phyloP scores from a whole-genome alignment of 2,329 filamentous ascomycete genomes.

The Colletotrichum sp. region DNA sequence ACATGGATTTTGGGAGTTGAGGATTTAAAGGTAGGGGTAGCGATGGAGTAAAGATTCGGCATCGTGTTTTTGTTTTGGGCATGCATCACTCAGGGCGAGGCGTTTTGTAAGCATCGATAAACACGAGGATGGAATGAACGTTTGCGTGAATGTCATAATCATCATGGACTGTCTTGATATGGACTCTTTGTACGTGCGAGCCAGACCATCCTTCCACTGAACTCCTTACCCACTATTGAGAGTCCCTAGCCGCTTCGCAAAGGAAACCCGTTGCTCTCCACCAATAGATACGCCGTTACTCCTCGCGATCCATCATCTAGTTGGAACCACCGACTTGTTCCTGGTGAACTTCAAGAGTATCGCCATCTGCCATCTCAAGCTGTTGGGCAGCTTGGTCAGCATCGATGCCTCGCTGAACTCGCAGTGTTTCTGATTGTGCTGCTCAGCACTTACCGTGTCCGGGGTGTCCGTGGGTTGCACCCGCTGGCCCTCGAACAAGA shows the following conservation, averaged over 20 bases:
- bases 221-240: neutral
- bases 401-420: neutral
- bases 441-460: constrained; percentile 74
- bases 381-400: constrained; percentile 43
- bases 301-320: neutral
- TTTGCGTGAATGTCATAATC: constrained; percentile 17
- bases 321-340: constrained; percentile 85
- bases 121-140: neutral
- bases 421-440: neutral
- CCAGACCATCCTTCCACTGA: constrained; percentile 1
- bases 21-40: neutral
- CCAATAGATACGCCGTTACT: neutral
- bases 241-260: neutral
- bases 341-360: constrained; percentile 96
- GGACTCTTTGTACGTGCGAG: neutral
- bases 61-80: neutral
- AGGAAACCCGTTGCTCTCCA: neutral
- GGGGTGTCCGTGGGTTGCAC: constrained; percentile 90
- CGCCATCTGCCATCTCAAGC: constrained; percentile 97
- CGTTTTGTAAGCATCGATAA: neutral
- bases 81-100: neutral
- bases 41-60: neutral
- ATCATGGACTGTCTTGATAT: constrained; percentile 13
- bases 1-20: neutral
- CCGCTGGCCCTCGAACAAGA: constrained; percentile 94